Evolutionary conservation across 257 asterid genomes (phyloP).

Genomic region (Paraleonurus japonicus): DNA sequence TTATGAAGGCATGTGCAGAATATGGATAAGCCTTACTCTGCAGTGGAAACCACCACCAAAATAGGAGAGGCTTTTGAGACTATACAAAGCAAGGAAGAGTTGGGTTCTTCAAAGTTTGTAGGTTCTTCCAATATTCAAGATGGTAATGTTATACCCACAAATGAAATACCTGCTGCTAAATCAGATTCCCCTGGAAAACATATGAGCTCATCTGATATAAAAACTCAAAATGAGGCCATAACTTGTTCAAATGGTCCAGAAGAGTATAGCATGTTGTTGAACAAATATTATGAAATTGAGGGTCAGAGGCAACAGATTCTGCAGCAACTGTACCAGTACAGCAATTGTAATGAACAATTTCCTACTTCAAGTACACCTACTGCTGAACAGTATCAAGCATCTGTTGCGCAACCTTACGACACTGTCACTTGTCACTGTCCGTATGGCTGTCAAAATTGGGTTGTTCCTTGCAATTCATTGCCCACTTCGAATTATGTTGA

Average conservation of each 20-base stretch:
- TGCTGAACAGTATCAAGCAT: constrained; percentile 36
- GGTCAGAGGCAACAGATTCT: constrained; percentile 69
- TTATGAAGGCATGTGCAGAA: constrained; percentile 39
- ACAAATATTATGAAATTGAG: constrained; percentile 75
- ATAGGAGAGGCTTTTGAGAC: constrained; percentile 26
- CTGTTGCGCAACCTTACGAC: constrained; percentile 37
- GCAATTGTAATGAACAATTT: constrained; percentile 43
- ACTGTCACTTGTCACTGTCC: constrained; percentile 48
- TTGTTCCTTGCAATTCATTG: constrained; percentile 39
- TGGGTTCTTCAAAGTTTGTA: constrained; percentile 17
- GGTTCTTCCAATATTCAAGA: constrained; percentile 26
- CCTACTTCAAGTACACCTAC: constrained; percentile 27
- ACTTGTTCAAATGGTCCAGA: constrained; percentile 38
- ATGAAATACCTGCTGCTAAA: constrained; percentile 28
- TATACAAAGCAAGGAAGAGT: constrained; percentile 24
- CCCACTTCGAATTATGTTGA: constrained; percentile 28
- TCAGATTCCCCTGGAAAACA: constrained; percentile 23
- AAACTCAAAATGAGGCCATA: constrained; percentile 35
- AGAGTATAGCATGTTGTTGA: constrained; percentile 52
- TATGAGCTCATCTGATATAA: constrained; percentile 27
- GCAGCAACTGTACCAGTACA: constrained; percentile 62
- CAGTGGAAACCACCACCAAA: constrained; percentile 23
- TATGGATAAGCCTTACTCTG: constrained; percentile 22
- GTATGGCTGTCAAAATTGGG: constrained; percentile 75
- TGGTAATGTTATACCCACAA: constrained; percentile 14